phyloP scores from a whole-genome alignment of 768 basidiomycete species.

The Aureoboletus auriporus region DNA sequence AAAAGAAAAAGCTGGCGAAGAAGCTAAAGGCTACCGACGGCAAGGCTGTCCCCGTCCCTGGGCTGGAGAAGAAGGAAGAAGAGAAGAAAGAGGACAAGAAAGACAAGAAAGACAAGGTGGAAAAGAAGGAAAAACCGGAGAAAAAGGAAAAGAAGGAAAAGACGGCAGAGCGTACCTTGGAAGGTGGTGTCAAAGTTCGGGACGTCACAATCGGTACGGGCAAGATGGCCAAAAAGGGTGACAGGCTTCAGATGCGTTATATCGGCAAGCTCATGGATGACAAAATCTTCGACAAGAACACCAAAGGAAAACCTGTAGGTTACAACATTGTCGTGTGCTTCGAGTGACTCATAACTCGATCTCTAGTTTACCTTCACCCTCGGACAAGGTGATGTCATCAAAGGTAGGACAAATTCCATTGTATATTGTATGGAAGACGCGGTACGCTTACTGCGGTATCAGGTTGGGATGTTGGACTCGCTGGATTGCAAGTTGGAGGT shows the following conservation, averaged over 20 bases:
- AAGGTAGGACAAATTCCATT: slow-evolving; percentile 44
- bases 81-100: slow-evolving; percentile 38
- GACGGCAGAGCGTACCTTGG: slow-evolving; percentile 37
- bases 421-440: neutral
- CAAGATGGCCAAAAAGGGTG: slow-evolving; percentile 82
- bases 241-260: slow-evolving; percentile 83
- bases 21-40: slow-evolving; percentile 68
- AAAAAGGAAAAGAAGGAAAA: slow-evolving; percentile 33
- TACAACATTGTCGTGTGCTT: slow-evolving; percentile 2
- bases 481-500: slow-evolving; percentile 88
- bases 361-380: slow-evolving; percentile 71
- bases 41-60: slow-evolving; percentile 32
- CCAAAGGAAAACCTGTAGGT: slow-evolving; percentile 81
- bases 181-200: slow-evolving; percentile 70
- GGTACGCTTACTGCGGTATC: slow-evolving; percentile 3
- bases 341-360: neutral
- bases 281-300: slow-evolving; percentile 76
- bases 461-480: slow-evolving; percentile 92
- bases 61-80: slow-evolving; percentile 22
- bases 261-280: slow-evolving; percentile 84
- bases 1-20: slow-evolving; percentile 62
- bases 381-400: slow-evolving; percentile 89
- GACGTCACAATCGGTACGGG: slow-evolving; percentile 82
- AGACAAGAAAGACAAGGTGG: slow-evolving; percentile 27
- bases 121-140: slow-evolving; percentile 33